Evolutionary conservation across 164 flowering plant species (phyloP).

Genomic region (Magnolia sinica): DNA sequence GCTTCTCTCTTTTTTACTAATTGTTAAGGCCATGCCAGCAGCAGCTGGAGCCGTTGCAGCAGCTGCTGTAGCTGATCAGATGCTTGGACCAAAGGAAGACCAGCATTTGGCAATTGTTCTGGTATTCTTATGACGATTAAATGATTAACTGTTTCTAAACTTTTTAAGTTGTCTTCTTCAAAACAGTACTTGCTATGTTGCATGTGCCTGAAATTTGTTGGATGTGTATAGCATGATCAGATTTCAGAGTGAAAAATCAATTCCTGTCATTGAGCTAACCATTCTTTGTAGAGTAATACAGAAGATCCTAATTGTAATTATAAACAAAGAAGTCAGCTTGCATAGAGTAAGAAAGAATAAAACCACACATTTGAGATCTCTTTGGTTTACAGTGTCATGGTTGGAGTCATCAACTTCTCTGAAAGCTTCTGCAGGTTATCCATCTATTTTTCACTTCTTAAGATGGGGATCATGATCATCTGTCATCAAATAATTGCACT

Average conservation of each 20-base stretch:
- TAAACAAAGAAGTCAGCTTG: not conserved
- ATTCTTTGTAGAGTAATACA: not conserved
- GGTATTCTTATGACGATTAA: slow-evolving; percentile 39
- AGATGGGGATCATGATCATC: too few relatives aligned
- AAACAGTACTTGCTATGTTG: not conserved
- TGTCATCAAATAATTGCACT: too few relatives aligned
- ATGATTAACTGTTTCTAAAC: not conserved
- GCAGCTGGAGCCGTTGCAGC: slow-evolving; percentile 99
- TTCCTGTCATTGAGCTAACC: not conserved
- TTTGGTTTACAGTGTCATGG: too few relatives aligned
- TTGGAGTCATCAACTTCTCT: too few relatives aligned
- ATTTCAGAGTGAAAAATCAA: too few relatives aligned
- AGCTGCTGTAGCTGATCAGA: slow-evolving; percentile 96
- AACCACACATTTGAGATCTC: not conserved
- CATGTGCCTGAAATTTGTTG: not conserved
- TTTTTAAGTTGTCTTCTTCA: not conserved
- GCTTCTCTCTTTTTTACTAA: slow-evolving; percentile 10
- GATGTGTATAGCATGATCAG: not conserved
- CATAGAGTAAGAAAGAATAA: not conserved
- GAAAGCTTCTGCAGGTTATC: too few relatives aligned
- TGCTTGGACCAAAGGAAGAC: slow-evolving; percentile 99
- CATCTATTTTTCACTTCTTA: too few relatives aligned
- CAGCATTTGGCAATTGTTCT: slow-evolving; percentile 91
- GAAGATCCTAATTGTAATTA: not conserved
- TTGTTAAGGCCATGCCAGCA: slow-evolving; percentile 70